Conservation (phyloP, 2,329 filamentous ascomycete species). For the Madurella fahalii region DNA sequence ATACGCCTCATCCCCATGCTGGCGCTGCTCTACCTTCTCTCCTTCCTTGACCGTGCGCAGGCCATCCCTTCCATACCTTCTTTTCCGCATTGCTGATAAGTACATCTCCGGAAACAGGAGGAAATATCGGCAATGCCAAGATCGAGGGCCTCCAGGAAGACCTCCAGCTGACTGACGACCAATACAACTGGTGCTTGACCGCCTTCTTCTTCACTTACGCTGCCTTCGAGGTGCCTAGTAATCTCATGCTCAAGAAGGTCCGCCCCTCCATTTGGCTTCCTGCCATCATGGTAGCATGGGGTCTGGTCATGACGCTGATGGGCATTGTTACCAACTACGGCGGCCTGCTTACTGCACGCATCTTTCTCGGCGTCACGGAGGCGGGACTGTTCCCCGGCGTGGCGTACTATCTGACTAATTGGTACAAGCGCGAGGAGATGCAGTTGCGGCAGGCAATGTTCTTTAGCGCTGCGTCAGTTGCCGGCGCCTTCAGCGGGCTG, state of each 20-base stretch:
- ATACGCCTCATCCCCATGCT: conserved; percentile 56
- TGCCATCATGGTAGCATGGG: conserved; percentile 65
- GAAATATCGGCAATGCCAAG: conserved; percentile 65
- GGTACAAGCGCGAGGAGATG: conserved; percentile 56
- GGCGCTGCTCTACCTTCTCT: conserved; percentile 63
- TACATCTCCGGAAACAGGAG: conserved; percentile 35
- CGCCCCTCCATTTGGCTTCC: conserved; percentile 72
- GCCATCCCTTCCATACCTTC: too few relatives aligned
- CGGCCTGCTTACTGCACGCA: conserved; percentile 46
- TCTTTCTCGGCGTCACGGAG: conserved; percentile 63
- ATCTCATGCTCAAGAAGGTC: conserved; percentile 69
- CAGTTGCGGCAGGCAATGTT: conserved; percentile 64
- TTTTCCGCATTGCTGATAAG: not conserved
- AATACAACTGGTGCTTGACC: conserved; percentile 67
- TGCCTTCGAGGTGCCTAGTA: conserved; percentile 72
- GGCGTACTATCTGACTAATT: conserved; percentile 54
- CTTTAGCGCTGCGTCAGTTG: conserved; percentile 76
- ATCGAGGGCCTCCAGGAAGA: conserved; percentile 54
- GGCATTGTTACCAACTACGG: conserved; percentile 48
- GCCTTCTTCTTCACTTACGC: conserved; percentile 82
- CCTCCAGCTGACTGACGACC: conserved; percentile 53
- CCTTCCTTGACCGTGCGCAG: conserved; percentile 57
- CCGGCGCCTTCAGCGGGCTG: conserved; percentile 72
- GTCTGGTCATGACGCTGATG: conserved; percentile 48
- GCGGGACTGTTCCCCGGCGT: conserved; percentile 65